A percentile compares a stretch with the other conserved stretches of the same genome.
Evolutionary conservation across 2,329 filamentous ascomycete species (phyloP).

Genomic region (Eutypa lata): DNA sequence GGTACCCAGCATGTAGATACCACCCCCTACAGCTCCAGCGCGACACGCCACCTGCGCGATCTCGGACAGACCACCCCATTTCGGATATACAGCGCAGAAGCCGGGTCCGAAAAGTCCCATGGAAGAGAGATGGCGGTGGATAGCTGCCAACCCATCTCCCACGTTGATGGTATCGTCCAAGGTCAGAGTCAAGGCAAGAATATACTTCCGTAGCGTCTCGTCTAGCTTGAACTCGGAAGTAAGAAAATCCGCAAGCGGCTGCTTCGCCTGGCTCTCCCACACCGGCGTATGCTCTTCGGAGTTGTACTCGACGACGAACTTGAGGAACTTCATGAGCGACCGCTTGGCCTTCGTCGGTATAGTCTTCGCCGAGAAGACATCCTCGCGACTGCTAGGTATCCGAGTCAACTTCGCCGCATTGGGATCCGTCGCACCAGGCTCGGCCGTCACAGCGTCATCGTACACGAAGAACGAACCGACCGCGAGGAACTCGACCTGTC

Average conservation of each 20-base stretch:
- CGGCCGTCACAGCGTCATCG: conserved; percentile 38
- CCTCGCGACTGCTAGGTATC: conserved; percentile 86
- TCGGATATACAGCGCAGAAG: conserved; percentile 85
- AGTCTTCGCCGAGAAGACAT: conserved; percentile 76
- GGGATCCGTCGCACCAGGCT: conserved; percentile 11
- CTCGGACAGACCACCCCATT: conserved; percentile 89
- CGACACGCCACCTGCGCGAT: conserved; percentile 89
- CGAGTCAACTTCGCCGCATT: conserved; percentile 50
- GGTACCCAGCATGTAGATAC: conserved; percentile 80
- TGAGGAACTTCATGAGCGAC: conserved; percentile 87
- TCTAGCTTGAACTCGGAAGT: conserved; percentile 65
- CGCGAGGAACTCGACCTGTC: conserved; percentile 88
- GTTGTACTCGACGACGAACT: conserved; percentile 75
- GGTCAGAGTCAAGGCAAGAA: conserved; percentile 69
- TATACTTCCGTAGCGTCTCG: conserved; percentile 58
- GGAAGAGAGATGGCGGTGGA: conserved; percentile 78
- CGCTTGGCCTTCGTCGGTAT: conserved; percentile 82
- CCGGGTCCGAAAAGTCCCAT: conserved; percentile 85
- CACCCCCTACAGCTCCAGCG: conserved; percentile 85
- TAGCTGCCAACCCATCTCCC: conserved; percentile 64
- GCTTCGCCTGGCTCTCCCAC: conserved; percentile 57
- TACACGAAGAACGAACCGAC: conserved; percentile 91
- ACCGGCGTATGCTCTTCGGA: conserved; percentile 49
- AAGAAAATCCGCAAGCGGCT: conserved; percentile 58
- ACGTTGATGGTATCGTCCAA: conserved; percentile 62